Evolutionary conservation across 169 alveolate species (phyloP).

Genomic region (Sarcocystis neurona): DNA sequence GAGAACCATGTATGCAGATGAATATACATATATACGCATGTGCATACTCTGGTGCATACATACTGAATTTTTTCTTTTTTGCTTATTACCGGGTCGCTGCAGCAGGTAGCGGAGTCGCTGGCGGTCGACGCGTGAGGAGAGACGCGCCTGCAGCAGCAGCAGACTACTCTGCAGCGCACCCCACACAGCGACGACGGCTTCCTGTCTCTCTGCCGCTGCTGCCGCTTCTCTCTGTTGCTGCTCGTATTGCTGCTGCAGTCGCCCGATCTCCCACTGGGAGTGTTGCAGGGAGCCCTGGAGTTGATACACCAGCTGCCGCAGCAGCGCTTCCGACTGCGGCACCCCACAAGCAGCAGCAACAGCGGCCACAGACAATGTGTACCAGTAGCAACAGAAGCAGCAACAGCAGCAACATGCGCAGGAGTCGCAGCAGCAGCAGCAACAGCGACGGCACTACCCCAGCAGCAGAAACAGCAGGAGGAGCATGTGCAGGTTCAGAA

Average conservation of each 20-base stretch:
- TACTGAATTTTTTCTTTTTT: too few species aligned
- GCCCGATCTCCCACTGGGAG: background rate
- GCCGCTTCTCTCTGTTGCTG: background rate
- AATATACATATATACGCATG: too few species aligned
- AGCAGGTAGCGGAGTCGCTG: background rate
- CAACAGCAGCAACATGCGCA: too few species aligned
- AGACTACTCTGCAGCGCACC: background rate
- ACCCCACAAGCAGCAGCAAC: background rate
- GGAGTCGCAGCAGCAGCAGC: too few species aligned
- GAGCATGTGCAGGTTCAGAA: too few species aligned
- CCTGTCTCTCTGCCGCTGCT: background rate
- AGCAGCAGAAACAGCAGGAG: too few species aligned
- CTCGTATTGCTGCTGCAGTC: background rate
- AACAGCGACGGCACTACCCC: too few species aligned
- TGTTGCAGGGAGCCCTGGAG: background rate
- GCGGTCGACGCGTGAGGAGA: background rate
- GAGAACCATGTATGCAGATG: too few species aligned
- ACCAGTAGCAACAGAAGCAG: too few species aligned
- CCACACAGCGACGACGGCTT: background rate
- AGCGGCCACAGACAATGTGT: background rate
- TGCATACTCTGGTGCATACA: too few species aligned
- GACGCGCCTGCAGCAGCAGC: background rate
- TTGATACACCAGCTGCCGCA: constrained; percentile 13
- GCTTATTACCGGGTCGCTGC: background rate
- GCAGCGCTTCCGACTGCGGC: constrained; percentile 14